A percentile compares a stretch with the other conserved stretches of the same genome.
Evolutionary conservation across 768 basidiomycete genomes (phyloP).

Genomic region (Boletus vermiculosoides): DNA sequence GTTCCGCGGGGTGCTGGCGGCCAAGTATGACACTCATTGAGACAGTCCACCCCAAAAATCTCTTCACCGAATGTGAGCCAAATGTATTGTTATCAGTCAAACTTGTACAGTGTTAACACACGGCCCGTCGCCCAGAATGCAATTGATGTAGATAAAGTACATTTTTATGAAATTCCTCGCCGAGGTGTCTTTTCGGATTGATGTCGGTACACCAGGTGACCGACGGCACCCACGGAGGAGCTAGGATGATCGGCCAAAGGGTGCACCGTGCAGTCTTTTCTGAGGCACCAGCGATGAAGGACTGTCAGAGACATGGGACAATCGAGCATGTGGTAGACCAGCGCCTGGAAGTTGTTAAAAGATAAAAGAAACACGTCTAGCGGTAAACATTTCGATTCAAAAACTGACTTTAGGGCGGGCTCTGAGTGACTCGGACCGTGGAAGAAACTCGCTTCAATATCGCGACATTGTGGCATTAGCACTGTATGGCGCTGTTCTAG

Average conservation of each 20-base stretch:
- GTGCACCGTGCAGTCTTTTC: constrained; percentile 47
- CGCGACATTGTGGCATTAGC: neutral
- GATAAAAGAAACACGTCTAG: constrained; percentile 35
- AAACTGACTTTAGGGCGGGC: constrained; percentile 47
- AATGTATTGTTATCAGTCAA: neutral
- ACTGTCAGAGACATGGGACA: constrained; percentile 39
- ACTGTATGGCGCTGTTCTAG: neutral
- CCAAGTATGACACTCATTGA: too few relatives aligned
- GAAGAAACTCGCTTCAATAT: neutral
- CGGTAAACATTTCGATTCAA: constrained; percentile 5
- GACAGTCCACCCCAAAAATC: too few relatives aligned
- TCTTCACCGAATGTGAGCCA: neutral
- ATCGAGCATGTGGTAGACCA: constrained; percentile 55
- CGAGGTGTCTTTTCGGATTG: neutral
- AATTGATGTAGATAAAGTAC: neutral
- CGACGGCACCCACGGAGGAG: constrained; percentile 43
- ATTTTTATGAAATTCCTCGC: neutral
- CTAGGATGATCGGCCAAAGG: constrained; percentile 60
- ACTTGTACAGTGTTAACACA: neutral
- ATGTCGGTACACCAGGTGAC: constrained; percentile 67
- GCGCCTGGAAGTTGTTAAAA: constrained; percentile 67
- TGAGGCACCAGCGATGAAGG: constrained; percentile 58
- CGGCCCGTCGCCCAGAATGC: neutral
- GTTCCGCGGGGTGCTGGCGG: too few relatives aligned
- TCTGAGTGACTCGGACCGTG: neutral